Evolutionary conservation across 805 yeast species (phyloP), one percentile per base, ranked within the genome.

Genomic region (Saccharomycopsis lassenensis): DNA sequence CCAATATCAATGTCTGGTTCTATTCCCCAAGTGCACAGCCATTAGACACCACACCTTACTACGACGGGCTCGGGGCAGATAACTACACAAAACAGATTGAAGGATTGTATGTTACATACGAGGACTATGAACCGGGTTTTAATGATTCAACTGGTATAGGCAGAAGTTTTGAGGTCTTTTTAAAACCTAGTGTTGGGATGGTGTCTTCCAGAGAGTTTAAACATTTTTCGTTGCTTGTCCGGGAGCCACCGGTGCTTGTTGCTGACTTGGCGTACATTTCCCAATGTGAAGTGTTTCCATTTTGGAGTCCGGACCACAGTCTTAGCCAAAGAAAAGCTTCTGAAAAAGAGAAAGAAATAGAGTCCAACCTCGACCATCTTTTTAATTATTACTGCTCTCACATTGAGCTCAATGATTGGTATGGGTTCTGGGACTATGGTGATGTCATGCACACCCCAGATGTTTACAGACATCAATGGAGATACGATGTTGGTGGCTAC

Each of bases 41-140:
- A 18, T 24, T 31, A 22, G 25, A 37, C 11, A 11, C 29, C 22
- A 8, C 29, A 11, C 19, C 32, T n/a, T 27, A 24, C 30, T 15
- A 38, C 30, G 23, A 33, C 16, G 24, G 35, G 15, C 21, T 37
- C n/a, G 31, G 31, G 19, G 8, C 24, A 25, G 27, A 21, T 29
- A 24, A 36, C 15, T 35, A 39, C 15, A 33, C 15, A 3, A 14
- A 26, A 11, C 41, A 37, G 18, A 5, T 37, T 11, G 18, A 5
- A 3, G 39, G 27, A 17, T 10, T 37, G 19, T 6, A 15, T 11
- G 18, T 37, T 7, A 37, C 41, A n/a, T 37, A 37, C 17, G 41
- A 37, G 33, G 41, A 37, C 27, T 33, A 23, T n/a, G 41, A 37
- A n/a, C 41, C 41, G 8, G 41, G 41, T 11, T 34, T 37, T 14